A percentile compares a stretch with the other conserved stretches of the same genome.
Evolutionary conservation across 139 green algal genomes (phyloP).

Genomic region (Chlamydomonas eustigma): DNA sequence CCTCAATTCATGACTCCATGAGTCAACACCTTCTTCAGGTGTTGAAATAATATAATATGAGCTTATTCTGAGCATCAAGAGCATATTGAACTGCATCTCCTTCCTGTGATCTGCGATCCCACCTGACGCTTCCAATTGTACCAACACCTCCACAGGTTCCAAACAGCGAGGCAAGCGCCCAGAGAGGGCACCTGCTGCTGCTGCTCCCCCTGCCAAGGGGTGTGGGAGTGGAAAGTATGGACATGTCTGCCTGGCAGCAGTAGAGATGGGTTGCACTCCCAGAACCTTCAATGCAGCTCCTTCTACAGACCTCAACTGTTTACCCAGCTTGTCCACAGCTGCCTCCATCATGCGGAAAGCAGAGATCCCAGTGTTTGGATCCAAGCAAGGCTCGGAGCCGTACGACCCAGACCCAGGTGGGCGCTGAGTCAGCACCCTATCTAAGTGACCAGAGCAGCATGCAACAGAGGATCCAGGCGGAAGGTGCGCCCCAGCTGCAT

Average conservation of each 20-base stretch:
- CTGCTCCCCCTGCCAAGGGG: conserved; percentile 46
- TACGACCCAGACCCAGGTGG: not conserved
- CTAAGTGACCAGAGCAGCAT: conserved; percentile 29
- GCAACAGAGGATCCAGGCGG: conserved; percentile 31
- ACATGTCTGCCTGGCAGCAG: conserved; percentile 47
- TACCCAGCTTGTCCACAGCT: conserved; percentile 57
- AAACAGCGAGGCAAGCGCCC: conserved; percentile 52
- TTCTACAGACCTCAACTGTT: conserved; percentile 62
- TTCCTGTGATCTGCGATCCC: no score
- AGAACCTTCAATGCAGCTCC: conserved; percentile 60
- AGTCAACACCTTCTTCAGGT: no score
- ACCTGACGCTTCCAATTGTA: conserved; percentile 78
- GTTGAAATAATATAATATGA: no score
- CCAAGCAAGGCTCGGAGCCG: not conserved
- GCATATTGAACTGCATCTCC: no score
- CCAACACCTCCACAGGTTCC: conserved; percentile 62
- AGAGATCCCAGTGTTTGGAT: conserved; percentile 8
- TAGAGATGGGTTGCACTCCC: conserved; percentile 55
- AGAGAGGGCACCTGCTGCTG: conserved; percentile 1
- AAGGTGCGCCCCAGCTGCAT: conserved; percentile 11
- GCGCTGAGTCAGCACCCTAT: conserved; percentile 25
- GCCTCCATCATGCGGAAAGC: conserved; percentile 40
- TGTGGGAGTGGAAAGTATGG: conserved; percentile 65
- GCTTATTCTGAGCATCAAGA: no score
- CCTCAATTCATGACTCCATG: no score